Evolutionary conservation across 768 basidiomycete genomes (phyloP).

Genomic region (Russula brevipes): DNA sequence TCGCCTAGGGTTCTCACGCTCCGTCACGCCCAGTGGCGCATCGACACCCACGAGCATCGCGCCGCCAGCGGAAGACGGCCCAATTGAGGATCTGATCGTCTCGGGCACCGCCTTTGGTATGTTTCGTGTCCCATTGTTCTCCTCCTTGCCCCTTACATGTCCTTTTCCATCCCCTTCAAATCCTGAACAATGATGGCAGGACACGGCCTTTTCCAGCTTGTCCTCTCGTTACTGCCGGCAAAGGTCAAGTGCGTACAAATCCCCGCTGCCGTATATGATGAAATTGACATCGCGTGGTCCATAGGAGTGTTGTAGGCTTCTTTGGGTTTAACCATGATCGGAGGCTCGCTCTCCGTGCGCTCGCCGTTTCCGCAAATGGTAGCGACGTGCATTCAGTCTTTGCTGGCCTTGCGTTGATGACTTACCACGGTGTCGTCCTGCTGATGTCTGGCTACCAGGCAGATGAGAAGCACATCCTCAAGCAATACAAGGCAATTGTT

Average conservation of each 20-base stretch:
- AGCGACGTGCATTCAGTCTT: conserved; percentile 72
- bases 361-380: conserved; percentile 61
- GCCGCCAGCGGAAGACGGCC: conserved; percentile 38
- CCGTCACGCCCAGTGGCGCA: conserved; percentile 26
- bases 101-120: conserved; percentile 74
- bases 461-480: conserved; percentile 58
- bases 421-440: conserved; percentile 68
- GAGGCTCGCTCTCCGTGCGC: conserved; percentile 58
- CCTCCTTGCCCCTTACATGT: neutral
- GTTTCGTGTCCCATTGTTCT: neutral
- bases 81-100: conserved; percentile 66
- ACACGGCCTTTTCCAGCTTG: conserved; percentile 62
- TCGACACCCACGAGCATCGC: conserved; percentile 9
- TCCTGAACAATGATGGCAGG: conserved; percentile 21
- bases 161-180: neutral
- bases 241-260: conserved; percentile 50
- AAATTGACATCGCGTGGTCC: neutral
- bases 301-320: conserved; percentile 67
- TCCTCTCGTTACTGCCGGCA: conserved; percentile 70
- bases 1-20: conserved; percentile 27
- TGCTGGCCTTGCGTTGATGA: conserved; percentile 75
- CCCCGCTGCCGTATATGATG: neutral
- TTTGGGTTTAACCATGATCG: conserved; percentile 73
- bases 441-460: conserved; percentile 72
- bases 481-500: conserved; percentile 59